A percentile compares a stretch with the other conserved stretches of the same genome.
Evolutionary conservation across 2,329 filamentous ascomycete species (phyloP).

Genomic region (Salinomyces thailandicus): DNA sequence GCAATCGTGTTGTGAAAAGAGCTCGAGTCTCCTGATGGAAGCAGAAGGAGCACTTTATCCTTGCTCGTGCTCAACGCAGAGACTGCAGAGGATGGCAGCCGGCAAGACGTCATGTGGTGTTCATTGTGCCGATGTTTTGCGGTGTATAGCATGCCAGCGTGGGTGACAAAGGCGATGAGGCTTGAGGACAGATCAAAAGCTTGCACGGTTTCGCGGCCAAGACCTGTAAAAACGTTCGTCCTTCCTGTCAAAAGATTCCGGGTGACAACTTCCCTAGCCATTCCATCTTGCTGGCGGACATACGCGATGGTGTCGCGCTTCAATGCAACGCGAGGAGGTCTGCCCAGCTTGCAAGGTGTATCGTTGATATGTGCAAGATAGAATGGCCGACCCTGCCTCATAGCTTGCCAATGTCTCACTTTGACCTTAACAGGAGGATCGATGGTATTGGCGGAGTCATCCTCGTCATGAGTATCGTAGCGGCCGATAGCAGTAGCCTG

Average conservation of each 20-base stretch:
- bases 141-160: neutral
- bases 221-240: neutral
- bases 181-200: neutral
- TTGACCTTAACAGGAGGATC: slow-evolving; percentile 1
- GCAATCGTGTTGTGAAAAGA: neutral
- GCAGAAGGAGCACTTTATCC: neutral
- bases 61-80: neutral
- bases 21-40: neutral
- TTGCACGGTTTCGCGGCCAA: neutral
- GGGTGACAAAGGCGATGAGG: neutral
- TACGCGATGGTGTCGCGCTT: neutral
- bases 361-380: no score
- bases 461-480: neutral
- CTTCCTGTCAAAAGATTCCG: neutral
- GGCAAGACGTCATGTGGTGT: neutral
- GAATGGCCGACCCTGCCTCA: slow-evolving; percentile 10
- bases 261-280: neutral
- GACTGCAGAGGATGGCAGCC: neutral
- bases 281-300: neutral
- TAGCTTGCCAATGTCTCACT: slow-evolving; percentile 10
- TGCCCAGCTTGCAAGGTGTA: no score
- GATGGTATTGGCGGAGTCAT: neutral
- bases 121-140: neutral
- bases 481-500: neutral
- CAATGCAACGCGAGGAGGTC: no score